A percentile compares a stretch with the other conserved stretches of the same genome.
These are phyloP conservation scores for Kodamaea fukazawae DNA, from an alignment of 805 yeast genomes.

Conservation along the genomic window DNA sequence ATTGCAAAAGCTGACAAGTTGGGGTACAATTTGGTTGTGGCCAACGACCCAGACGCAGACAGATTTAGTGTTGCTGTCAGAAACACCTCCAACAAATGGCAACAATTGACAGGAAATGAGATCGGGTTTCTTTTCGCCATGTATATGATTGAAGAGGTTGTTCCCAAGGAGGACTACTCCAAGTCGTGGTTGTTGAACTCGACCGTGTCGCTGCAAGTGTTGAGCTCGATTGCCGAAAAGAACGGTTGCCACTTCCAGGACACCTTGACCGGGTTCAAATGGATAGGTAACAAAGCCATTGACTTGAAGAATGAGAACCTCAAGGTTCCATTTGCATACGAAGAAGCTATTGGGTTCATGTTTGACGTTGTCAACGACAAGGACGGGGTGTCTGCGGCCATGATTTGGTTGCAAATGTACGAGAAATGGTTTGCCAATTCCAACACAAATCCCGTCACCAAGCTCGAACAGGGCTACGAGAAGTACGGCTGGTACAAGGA, in stretches of 20 bases:
- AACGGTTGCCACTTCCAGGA: slow-evolving; percentile 67
- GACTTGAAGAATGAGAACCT: slow-evolving; percentile 63
- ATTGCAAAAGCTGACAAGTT: slow-evolving; percentile 55
- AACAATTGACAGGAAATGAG: slow-evolving; percentile 87
- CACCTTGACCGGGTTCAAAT: slow-evolving; percentile 93
- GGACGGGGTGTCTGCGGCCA: slow-evolving; percentile 85
- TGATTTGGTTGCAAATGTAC: slow-evolving; percentile 71
- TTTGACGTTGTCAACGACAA: slow-evolving; percentile 81
- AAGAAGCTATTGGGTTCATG: slow-evolving; percentile 97
- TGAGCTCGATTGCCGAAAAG: slow-evolving; percentile 61
- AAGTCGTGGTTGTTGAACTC: slow-evolving; percentile 69
- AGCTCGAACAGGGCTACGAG: slow-evolving; percentile 55
- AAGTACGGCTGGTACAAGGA: slow-evolving; percentile 81
- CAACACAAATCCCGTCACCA: slow-evolving; percentile 43
- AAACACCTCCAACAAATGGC: slow-evolving; percentile 49
- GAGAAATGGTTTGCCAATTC: slow-evolving; percentile 44
- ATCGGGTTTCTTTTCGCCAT: slow-evolving; percentile 82
- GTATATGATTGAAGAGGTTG: slow-evolving; percentile 44
- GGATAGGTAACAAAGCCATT: slow-evolving; percentile 91
- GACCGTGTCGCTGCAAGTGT: slow-evolving; percentile 87
- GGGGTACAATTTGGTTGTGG: slow-evolving; percentile 59
- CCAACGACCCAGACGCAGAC: slow-evolving; percentile 97
- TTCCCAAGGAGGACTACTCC: slow-evolving; percentile 21
- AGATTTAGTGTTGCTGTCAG: slow-evolving; percentile 80
- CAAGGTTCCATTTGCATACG: slow-evolving; percentile 83